Evolutionary conservation across 2,329 filamentous ascomycete species (phyloP).

Genomic region (Spiromastix sp.): DNA sequence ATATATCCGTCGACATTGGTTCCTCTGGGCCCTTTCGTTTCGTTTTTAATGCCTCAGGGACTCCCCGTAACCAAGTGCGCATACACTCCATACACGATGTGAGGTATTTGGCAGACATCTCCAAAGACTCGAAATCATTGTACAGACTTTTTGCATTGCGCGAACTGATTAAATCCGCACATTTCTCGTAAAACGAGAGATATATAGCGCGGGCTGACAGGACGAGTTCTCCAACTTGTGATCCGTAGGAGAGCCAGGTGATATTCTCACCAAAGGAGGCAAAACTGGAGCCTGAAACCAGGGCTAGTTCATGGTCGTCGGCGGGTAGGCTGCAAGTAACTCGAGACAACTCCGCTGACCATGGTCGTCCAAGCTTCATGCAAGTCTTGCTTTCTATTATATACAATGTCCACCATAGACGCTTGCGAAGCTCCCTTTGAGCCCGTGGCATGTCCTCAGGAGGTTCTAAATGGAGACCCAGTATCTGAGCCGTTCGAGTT

Average conservation of each 20-base stretch:
- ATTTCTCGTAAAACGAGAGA: conserved; percentile 24
- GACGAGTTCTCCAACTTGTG: conserved; percentile 27
- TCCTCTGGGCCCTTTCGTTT: conserved; percentile 22
- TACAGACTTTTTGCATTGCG: conserved; percentile 17
- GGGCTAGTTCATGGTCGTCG: conserved; percentile 24
- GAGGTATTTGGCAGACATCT: conserved; percentile 23
- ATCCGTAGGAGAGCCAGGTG: conserved; percentile 30
- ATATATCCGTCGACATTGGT: conserved; percentile 30
- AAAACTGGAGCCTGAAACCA: conserved; percentile 22
- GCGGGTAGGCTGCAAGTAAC: conserved; percentile 29
- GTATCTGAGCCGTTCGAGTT: conserved; percentile 36
- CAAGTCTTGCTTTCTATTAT: conserved; percentile 38
- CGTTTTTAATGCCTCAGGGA: conserved; percentile 32
- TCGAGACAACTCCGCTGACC: conserved; percentile 22
- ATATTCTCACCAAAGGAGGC: conserved; percentile 21
- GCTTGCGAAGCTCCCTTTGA: conserved; percentile 36
- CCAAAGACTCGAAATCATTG: conserved; percentile 20
- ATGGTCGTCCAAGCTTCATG: conserved; percentile 40
- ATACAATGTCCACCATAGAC: conserved; percentile 45
- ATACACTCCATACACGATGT: conserved; percentile 18
- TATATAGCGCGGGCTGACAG: conserved; percentile 23
- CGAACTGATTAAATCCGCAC: conserved; percentile 13
- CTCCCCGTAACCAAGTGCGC: conserved; percentile 20
- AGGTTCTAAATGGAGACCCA: conserved; percentile 42
- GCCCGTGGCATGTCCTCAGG: conserved; percentile 20